Base-by-base conservation (phyloP, 345 rosid species). In the Ceriops decandra region DNA sequence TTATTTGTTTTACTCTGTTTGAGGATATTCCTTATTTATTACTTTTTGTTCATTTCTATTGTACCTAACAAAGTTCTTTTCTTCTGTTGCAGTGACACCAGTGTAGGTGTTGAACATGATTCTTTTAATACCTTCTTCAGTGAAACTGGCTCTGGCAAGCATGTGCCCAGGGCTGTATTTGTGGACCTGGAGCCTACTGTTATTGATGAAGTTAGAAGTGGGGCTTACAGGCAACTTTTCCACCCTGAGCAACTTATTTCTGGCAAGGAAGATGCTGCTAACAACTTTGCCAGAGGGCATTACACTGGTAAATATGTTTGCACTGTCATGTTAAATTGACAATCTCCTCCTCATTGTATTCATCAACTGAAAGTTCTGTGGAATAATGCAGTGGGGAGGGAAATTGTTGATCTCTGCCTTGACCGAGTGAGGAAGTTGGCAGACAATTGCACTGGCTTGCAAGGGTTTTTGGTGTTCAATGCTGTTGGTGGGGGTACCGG, bases 221-320 rank as follows among this genome's bases (percentile, higher is more conserved):
- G 97, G 63, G 17, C 77, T 21, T 91, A 86, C 69, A 82, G 95
- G 38, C 97, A 91, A 69, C 92, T 91, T 74, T 91, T 91, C 71
- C 97, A 91, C 69, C 97, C 95, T 3, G 95, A 91, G 82, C 97
- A 91, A 70, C 95, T 91, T 82, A 91, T 91, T 64, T 87, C 95
- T 38, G 91, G 95, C 76, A 91, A 91, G 82, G 97, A 91, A 80
- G 97, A 91, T 68, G 91, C 95, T 60, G 97, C 97, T 35, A 91
- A 89, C 78, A 89, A 91, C 82, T 91, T 89, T 79, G 95, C 97
- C 60, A 88, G 97, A 79, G 95, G 97, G 56, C 97, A 91, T 78
- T 91, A 91, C 74, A 89, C 92, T 52, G 89, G 97, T 84, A 66
- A 22, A 33, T 54, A n/a, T 20, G 31, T 70, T 75, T 21, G 52